Conservation (phyloP, 805 yeast genomes). For the Yamadazyma nakazawae region DNA sequence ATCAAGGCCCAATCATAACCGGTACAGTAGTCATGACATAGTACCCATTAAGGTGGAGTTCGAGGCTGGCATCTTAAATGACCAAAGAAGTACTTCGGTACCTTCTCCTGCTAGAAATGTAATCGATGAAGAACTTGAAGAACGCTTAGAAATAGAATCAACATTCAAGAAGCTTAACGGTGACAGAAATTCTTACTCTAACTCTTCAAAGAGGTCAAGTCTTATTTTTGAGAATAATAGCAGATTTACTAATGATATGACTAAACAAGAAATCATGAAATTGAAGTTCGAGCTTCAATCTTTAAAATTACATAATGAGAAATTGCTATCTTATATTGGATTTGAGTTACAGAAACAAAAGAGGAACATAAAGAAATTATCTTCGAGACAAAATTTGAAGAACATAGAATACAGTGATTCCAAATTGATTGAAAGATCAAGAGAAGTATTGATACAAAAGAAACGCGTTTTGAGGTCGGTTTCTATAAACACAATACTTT, state of each 20-base stretch:
- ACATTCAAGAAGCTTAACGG: conserved; percentile 11
- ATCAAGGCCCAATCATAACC: conserved; percentile 31
- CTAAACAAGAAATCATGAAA: conserved; percentile 41
- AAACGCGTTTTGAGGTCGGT: conserved; percentile 42
- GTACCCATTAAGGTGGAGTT: conserved; percentile 44
- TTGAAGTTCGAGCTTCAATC: conserved; percentile 53
- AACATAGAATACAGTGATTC: conserved; percentile 51
- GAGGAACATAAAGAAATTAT: conserved; percentile 37
- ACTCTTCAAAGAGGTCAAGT: conserved; percentile 9
- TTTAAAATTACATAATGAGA: conserved; percentile 52
- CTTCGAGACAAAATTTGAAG: conserved; percentile 33
- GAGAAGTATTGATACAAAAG: conserved; percentile 42
- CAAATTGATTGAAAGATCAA: conserved; percentile 47
- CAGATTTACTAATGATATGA: conserved; percentile 7
- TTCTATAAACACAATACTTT: conserved; percentile 25
- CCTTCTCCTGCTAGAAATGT: conserved; percentile 5
- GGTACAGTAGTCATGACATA: conserved; percentile 42
- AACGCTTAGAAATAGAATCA: conserved; percentile 6
- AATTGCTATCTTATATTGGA: conserved; percentile 54
- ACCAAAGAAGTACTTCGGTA: conserved; percentile 24
- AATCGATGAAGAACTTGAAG: conserved; percentile 6
- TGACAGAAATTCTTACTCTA: conserved; percentile 2
- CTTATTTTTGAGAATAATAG: conserved; percentile 6
- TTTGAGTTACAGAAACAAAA: conserved; percentile 51
- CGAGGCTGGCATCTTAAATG: conserved; percentile 20